Base-by-base conservation (phyloP, 179 eudicot genomes). In the Sideroxylon spinosum region DNA sequence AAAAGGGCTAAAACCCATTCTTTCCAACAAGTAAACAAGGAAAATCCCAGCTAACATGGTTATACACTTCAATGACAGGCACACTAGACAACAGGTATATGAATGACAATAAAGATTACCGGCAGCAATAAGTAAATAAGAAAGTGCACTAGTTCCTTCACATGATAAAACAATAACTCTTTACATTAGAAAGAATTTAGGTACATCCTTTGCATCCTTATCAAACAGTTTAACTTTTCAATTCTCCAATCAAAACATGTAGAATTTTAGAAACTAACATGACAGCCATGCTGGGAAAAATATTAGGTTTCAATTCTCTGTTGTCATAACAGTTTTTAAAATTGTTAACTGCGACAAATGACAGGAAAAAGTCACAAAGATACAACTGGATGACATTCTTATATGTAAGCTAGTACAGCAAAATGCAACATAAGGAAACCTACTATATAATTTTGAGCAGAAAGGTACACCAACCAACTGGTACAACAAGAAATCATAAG, bases 191-290 rank as follows among this genome's bases (percentile, higher is more conserved):
- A 9, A 52, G 19, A 46, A 52, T 25, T 52, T 25, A 14, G 62
- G 23, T 6, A 71, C 22, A 50, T 70, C 14, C 57, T 52, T 4
- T 55, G 75, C 13, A 5, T 23, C 29, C 17, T 37, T 46, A 76
- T 49, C 78, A 16, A 6, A n/a, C 71, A 64, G 65, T 29, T 76
- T 1, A 20, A n/a, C 64, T 53, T 28, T 29, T 29, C 19, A 67
- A 68, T 20, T 22, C n/a, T 37, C 56, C 22, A 50, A 28, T 32
- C 74, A 37, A 44, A 55, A 25, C 22, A 56, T 20, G 17, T 53
- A 66, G 55, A 76, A 53, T 28, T 71, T 46, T 19, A 25, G 48
- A 78, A 62, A 59, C 67, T 59, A 57, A 29, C 14, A 61, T 37
- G 57, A 44, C 44, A 57, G 53, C 23, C 37, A 49, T 48, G 22